Evolutionary conservation across 495 filamentous ascomycete species (phyloP).

Genomic region (Podospora pseudopauciseta): DNA sequence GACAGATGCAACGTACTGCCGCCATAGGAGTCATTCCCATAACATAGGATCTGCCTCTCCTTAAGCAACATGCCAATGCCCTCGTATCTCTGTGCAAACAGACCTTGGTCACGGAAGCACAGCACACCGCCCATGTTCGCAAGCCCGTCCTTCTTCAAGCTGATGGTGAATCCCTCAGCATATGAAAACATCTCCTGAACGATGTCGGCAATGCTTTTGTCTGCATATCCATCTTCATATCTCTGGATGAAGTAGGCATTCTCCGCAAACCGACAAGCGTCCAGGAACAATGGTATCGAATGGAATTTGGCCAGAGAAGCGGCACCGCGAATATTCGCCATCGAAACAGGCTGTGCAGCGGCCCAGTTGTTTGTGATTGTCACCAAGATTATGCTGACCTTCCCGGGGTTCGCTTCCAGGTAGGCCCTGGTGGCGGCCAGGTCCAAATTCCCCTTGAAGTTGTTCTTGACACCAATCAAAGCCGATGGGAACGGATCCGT

Average conservation of each 20-base stretch:
- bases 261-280: slow-evolving; percentile 11
- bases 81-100: slow-evolving; percentile 10
- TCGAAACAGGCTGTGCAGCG: slow-evolving; percentile 5
- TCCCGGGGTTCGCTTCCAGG: not conserved
- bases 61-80: slow-evolving; percentile 11
- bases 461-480: slow-evolving; percentile 4
- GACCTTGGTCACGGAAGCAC: slow-evolving; percentile 10
- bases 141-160: slow-evolving; percentile 13
- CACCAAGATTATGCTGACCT: slow-evolving; percentile 7
- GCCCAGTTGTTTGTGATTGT: slow-evolving; percentile 9
- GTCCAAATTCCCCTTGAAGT: slow-evolving; percentile 9
- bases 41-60: slow-evolving; percentile 12
- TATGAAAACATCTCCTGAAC: slow-evolving; percentile 13
- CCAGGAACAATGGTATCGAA: slow-evolving; percentile 4
- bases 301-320: not conserved
- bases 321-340: slow-evolving; percentile 7
- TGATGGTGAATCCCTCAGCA: slow-evolving; percentile 13
- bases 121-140: slow-evolving; percentile 14
- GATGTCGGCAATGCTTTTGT: slow-evolving; percentile 9
- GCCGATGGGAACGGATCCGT: slow-evolving; percentile 2
- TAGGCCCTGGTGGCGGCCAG: not conserved
- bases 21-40: slow-evolving; percentile 13
- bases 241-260: slow-evolving; percentile 13
- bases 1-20: slow-evolving; percentile 7
- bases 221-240: slow-evolving; percentile 11